These are phyloP conservation scores for Rosa rugosa DNA, from an alignment of 306 rosid genomes.

Conservation along the genomic window DNA sequence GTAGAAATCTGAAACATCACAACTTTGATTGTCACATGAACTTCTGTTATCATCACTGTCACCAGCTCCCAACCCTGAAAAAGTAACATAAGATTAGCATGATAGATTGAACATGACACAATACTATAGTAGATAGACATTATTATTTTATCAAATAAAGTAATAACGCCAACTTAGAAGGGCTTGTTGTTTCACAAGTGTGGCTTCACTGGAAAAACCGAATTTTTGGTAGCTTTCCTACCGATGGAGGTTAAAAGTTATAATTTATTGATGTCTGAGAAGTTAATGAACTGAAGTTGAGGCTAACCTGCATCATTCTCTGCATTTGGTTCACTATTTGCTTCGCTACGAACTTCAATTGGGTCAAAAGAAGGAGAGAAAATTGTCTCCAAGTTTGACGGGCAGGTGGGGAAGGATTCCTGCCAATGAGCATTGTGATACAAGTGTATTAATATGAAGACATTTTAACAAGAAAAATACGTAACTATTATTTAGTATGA, in stretches of 20 bases:
- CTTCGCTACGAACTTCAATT: constrained; percentile 43
- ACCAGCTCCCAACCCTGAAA: constrained; percentile 56
- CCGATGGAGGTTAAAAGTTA: not conserved
- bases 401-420: constrained; percentile 47
- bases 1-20: constrained; percentile 87
- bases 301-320: constrained; percentile 55
- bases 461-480: constrained; percentile 2
- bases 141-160: not conserved
- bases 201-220: not conserved
- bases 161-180: not conserved
- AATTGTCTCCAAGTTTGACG: constrained; percentile 57
- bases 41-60: constrained; percentile 48
- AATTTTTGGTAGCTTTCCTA: not conserved
- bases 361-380: constrained; percentile 80
- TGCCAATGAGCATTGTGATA: constrained; percentile 32
- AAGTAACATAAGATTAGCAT: constrained; percentile 29
- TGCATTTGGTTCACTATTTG: constrained; percentile 38
- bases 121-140: not conserved
- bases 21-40: constrained; percentile 55
- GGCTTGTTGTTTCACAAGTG: not conserved
- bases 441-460: not conserved
- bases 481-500: not conserved
- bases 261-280: not conserved
- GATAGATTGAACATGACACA: constrained; percentile 12
- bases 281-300: constrained; percentile 14